Evolutionary conservation across 108 stramenopile genomes (phyloP), one percentile per base, ranked within the genome.

Genomic region (Thalassiosira profunda): DNA sequence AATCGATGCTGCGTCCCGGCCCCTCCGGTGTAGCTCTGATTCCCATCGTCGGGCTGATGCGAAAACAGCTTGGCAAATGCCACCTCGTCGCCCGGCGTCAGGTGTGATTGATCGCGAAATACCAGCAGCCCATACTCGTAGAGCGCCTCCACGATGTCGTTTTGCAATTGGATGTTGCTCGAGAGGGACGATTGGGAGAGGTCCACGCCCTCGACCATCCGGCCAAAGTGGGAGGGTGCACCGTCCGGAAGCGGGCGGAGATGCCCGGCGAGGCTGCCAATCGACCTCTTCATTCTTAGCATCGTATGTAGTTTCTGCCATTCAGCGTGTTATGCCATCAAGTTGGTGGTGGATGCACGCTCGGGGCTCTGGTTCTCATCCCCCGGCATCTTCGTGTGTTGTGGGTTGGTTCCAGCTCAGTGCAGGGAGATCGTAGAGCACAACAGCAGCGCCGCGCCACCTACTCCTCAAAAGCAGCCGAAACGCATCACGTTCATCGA

Each of bases 141-240:
- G 2, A 60, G 5, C 3, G 59, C 18, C 11, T 37, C 5, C 10
- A 60, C 40, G 11, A 60, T 37, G 18, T 41, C 59, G 33, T 21
- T 12, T 10, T 12, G 14, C 3, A 48, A 24, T 31, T 45, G 49
- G 5, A 47, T 45, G 30, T 63, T 63, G 17, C 31, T 7, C 18
- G 14, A 17, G 31, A 41, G 59, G 20, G 40, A 44, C 4, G 44
- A 9, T 46, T 46, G 28, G 44, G 62, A 46, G 62, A 63, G 62
- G 28, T 63, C 46, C 1, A 48, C 49, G 24, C 12, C 17, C 7
- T 17, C 26, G 29, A 63, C 46, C 47, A 63, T 46, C 5, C 62
- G 62, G 45, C 62, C 62, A 33, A 63, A 63, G 45, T 58, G 47
- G 15, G n/a, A n/a, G n/a, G n/a, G n/a, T n/a, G n/a, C n/a, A n/a